Evolutionary conservation across 2,329 filamentous ascomycete species (phyloP).

Genomic region (Corinectria fuckeliana): DNA sequence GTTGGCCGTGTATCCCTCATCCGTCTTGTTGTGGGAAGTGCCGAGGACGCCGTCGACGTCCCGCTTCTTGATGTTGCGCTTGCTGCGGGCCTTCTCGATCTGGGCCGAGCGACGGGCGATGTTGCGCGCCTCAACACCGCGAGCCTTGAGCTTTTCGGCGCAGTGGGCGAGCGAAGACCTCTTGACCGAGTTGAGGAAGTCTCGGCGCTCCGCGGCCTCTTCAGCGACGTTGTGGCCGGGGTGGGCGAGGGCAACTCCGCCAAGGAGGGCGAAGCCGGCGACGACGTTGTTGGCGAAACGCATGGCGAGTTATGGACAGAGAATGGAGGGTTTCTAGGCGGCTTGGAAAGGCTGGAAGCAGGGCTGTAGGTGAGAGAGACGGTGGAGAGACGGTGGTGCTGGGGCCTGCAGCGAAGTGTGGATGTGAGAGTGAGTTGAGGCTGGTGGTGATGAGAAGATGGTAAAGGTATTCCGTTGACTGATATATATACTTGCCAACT

Average conservation of each 20-base stretch:
- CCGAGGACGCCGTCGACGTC: conserved; percentile 43
- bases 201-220: conserved; percentile 57
- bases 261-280: conserved; percentile 19
- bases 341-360: neutral
- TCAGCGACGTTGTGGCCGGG: conserved; percentile 56
- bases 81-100: conserved; percentile 50
- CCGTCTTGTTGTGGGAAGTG: conserved; percentile 47
- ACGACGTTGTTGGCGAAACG: conserved; percentile 25
- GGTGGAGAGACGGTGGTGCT: neutral
- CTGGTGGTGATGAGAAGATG: neutral
- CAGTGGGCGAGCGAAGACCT: conserved; percentile 55
- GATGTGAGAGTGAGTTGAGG: conserved; percentile 1
- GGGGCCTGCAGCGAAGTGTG: conserved; percentile 8
- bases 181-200: conserved; percentile 48
- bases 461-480: neutral
- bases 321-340: neutral
- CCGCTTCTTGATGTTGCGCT: conserved; percentile 42
- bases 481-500: neutral
- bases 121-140: conserved; percentile 53
- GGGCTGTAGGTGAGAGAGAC: neutral
- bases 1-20: conserved; percentile 39
- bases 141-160: conserved; percentile 52
- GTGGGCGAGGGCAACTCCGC: conserved; percentile 44
- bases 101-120: conserved; percentile 51
- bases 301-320: neutral